Base-by-base conservation (phyloP, 805 yeast species). In the Yarrowia sp. region DNA sequence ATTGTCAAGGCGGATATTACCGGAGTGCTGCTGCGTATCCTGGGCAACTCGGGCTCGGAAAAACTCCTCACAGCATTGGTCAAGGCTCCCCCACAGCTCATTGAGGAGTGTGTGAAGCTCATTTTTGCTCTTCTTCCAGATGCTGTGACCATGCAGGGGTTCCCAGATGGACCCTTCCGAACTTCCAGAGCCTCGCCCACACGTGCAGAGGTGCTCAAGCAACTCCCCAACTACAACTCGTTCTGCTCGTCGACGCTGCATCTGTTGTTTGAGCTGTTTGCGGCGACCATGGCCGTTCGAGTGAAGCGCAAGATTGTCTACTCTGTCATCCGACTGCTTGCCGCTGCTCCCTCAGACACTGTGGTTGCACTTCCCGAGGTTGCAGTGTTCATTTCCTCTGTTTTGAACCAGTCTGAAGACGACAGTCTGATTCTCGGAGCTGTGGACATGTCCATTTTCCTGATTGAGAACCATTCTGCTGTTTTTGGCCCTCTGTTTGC, bases 241-340 rank as follows among this genome's bases (percentile, higher is more conserved):
- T 55, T 80, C 81, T 9, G 74, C 87, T 4, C 84, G 87, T 75
- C 61, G 4, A 43, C 61, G 5, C 61, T 65, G 35, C 50, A 42
- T 82, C 85, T 0, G 72, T 87, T 91, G 66, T 76, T 89, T 11
- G 86, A 85, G 70, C 83, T 90, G 9, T 91, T 88, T 73, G 87
- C 89, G 43, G 87, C 94, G 2, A 84, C 94, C 0, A 88, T 90
- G 74, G 91, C 90, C 70, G 85, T 82, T 71, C 85, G 84, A 15
- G 81, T 89, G 8, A 83, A 95, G 72, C 82, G 87, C 67, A 81
- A 84, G 65, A 85, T 84, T 0, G 77, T 90, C 26, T 77, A 87
- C 12, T 82, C 86, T 16, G 73, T 90, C 16, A 75, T 85, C 14
- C 82, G 91, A 70, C 81, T 88, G 15, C 76, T 85, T 1, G 76